Percentiles rank a stretch among this genome's conserved stretches.
phyloP scores from a whole-genome alignment of 78 protist species.

The Dictyostelium intermedium region DNA sequence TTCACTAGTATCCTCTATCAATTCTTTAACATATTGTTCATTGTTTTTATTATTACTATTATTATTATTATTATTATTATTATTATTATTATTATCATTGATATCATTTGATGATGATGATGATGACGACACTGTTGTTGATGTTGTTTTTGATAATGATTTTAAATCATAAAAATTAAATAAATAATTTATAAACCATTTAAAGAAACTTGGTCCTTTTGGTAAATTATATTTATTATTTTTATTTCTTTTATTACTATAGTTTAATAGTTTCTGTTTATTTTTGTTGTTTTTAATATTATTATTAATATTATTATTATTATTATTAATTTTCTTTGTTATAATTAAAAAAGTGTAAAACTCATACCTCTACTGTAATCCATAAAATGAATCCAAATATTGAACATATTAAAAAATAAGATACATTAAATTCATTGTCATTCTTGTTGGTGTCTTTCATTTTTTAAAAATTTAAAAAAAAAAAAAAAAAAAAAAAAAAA shows the following conservation, averaged over 20 bases:
- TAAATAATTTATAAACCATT: constrained; percentile 50
- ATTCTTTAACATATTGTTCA: too few relatives aligned
- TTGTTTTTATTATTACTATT: not conserved
- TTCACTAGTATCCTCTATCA: constrained; percentile 16
- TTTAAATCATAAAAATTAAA: constrained; percentile 42
- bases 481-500: too few relatives aligned
- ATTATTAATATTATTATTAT: too few relatives aligned
- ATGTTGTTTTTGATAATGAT: not conserved
- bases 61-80: not conserved
- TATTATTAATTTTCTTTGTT: too few relatives aligned
- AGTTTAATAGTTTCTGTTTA: not conserved
- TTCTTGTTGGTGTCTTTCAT: not conserved
- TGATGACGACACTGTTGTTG: too few relatives aligned
- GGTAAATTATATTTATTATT: constrained; percentile 14
- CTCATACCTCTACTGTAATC: not conserved
- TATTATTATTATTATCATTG: not conserved
- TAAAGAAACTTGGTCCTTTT: constrained; percentile 23
- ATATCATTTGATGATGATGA: too few relatives aligned
- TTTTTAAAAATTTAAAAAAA: too few relatives aligned
- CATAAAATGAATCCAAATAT: not conserved
- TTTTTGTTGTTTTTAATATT: not conserved
- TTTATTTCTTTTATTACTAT: not conserved
- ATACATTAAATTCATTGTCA: not conserved
- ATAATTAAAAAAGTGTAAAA: too few relatives aligned
- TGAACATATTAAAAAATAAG: not conserved